Evolutionary conservation across 2,329 filamentous ascomycete species (phyloP).

Genomic region (Fusarium sp.): DNA sequence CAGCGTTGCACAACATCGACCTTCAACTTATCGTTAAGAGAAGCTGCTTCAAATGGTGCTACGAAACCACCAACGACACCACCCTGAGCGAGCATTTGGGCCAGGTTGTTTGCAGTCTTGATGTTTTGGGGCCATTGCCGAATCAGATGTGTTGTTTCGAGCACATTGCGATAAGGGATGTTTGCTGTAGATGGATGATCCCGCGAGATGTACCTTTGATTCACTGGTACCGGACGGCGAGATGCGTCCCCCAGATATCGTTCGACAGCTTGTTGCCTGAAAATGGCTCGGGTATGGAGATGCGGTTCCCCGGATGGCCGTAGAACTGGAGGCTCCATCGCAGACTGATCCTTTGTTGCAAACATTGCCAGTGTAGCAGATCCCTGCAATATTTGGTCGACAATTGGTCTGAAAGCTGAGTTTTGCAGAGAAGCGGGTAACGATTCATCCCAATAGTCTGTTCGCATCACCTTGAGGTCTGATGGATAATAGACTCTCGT

Average conservation of each 20-base stretch:
- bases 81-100: conserved; percentile 31
- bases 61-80: conserved; percentile 40
- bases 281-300: conserved; percentile 34
- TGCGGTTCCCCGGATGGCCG: conserved; percentile 32
- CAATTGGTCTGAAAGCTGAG: conserved; percentile 54
- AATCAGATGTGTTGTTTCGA: conserved; percentile 39
- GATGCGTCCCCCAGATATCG: conserved; percentile 23
- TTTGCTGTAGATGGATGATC: conserved; percentile 40
- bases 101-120: conserved; percentile 36
- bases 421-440: conserved; percentile 54
- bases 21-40: conserved; percentile 41
- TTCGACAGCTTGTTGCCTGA: conserved; percentile 38
- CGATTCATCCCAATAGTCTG: conserved; percentile 49
- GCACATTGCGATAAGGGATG: conserved; percentile 42
- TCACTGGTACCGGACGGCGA: conserved; percentile 13
- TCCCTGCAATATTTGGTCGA: conserved; percentile 49
- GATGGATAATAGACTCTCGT: conserved; percentile 56
- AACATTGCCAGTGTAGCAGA: conserved; percentile 50
- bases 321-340: conserved; percentile 10
- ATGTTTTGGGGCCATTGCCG: conserved; percentile 35
- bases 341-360: conserved; percentile 27
- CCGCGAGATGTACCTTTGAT: conserved; percentile 33
- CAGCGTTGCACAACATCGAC: conserved; percentile 38
- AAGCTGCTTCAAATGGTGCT: conserved; percentile 26
- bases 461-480: conserved; percentile 54